Conservation (phyloP, 768 basidiomycete genomes). For the Leccinum broughii region DNA sequence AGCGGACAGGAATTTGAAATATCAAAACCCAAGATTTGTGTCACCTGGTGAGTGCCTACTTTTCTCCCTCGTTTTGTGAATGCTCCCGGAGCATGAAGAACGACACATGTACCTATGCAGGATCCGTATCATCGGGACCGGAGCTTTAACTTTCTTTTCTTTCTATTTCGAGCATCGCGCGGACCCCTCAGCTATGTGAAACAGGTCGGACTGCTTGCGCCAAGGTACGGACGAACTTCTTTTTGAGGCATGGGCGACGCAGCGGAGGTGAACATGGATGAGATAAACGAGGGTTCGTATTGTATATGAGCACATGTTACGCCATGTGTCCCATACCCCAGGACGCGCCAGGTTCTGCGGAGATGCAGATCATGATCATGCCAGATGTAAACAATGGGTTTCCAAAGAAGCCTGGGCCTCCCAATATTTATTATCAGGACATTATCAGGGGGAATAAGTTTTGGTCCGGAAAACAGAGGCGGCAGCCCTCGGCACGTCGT, state of each 20-base stretch:
- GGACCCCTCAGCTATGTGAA: not conserved
- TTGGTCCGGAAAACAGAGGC: slow-evolving; percentile 2
- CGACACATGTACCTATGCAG: not conserved
- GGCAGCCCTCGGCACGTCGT: not conserved
- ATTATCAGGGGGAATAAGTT: not conserved
- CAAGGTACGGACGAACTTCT: not conserved
- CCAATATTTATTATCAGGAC: not conserved
- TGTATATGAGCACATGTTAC: not conserved
- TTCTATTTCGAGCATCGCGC: not conserved
- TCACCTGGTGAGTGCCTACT: not conserved
- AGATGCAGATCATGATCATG: too few relatives aligned
- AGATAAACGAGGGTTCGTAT: too few relatives aligned
- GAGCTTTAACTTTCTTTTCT: slow-evolving; percentile 10
- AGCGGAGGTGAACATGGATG: not conserved
- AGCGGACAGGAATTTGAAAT: slow-evolving; percentile 19
- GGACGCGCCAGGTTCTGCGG: too few relatives aligned
- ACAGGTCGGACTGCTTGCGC: not conserved
- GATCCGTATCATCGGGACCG: slow-evolving; percentile 3
- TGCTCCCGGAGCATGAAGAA: not conserved
- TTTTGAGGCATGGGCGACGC: not conserved
- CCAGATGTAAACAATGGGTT: too few relatives aligned
- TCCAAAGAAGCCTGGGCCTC: too few relatives aligned
- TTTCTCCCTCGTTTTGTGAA: not conserved
- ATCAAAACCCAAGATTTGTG: slow-evolving; percentile 19
- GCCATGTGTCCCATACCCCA: not conserved